Conservation (phyloP, 495 filamentous ascomycete species). For the Pyrenopolyporus hunteri region DNA sequence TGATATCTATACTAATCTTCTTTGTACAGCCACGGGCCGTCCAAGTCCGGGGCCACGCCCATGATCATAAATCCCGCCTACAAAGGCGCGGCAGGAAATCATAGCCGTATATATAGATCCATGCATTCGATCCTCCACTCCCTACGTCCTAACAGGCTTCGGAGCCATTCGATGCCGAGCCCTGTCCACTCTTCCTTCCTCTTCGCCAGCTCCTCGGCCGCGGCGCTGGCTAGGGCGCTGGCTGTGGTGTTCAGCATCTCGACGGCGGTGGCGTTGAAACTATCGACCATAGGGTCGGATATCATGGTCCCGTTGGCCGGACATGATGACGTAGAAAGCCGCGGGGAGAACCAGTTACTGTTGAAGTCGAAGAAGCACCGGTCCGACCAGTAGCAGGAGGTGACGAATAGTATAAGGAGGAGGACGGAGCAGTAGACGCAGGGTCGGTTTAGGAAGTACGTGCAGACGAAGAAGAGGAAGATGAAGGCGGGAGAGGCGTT, state of each 20-base stretch:
- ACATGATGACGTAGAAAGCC: constrained; percentile 39
- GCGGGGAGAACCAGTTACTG: constrained; percentile 83
- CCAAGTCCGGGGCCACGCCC: not conserved
- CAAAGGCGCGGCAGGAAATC: not conserved
- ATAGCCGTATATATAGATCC: constrained; percentile 78
- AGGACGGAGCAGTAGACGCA: constrained; percentile 92
- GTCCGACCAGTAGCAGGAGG: constrained; percentile 90
- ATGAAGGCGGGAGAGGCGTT: constrained; percentile 86
- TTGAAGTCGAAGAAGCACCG: constrained; percentile 84
- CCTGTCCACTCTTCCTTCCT: constrained; percentile 74
- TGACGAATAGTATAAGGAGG: constrained; percentile 85
- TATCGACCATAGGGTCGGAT: constrained; percentile 47
- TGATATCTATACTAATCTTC: constrained; percentile 9
- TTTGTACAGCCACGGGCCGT: constrained; percentile 8
- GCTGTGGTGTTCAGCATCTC: constrained; percentile 74
- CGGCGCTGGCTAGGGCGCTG: constrained; percentile 67
- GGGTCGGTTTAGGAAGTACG: constrained; percentile 87
- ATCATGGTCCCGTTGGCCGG: constrained; percentile 42
- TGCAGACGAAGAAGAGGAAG: constrained; percentile 86
- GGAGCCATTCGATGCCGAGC: constrained; percentile 80
- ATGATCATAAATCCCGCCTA: not conserved
- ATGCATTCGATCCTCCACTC: constrained; percentile 87
- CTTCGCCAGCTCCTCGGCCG: constrained; percentile 65
- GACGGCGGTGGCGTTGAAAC: constrained; percentile 53
- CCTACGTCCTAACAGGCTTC: constrained; percentile 72